Conservation (phyloP, 495 filamentous ascomycete species). For the Aspergillus affinis region DNA sequence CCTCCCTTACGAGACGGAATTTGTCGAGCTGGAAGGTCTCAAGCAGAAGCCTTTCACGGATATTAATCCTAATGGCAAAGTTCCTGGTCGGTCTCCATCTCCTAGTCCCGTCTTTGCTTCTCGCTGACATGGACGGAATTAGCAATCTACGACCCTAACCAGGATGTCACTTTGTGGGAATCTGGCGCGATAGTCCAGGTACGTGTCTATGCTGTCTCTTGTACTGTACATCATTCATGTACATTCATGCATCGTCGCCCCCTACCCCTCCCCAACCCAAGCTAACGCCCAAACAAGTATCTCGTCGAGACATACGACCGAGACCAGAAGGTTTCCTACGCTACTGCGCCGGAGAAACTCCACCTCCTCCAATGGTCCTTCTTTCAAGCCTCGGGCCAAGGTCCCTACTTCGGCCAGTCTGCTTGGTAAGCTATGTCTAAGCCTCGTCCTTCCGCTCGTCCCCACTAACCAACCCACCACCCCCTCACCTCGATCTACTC, state of each 20-base stretch:
- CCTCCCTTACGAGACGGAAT: constrained; percentile 46
- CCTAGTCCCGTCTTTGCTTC: too few species aligned
- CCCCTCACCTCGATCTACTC: too few species aligned
- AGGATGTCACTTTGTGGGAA: constrained; percentile 58
- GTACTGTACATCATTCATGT: too few species aligned
- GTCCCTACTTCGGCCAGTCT: constrained; percentile 56
- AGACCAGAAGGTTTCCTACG: constrained; percentile 50
- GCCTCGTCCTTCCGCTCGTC: constrained; percentile 42
- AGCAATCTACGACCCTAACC: constrained; percentile 59
- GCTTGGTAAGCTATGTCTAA: constrained; percentile 19
- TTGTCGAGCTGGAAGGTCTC: constrained; percentile 42
- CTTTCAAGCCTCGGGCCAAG: constrained; percentile 61
- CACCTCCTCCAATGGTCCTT: constrained; percentile 54
- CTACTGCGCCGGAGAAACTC: constrained; percentile 36
- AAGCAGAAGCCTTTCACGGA: constrained; percentile 50
- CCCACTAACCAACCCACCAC: constrained; percentile 3
- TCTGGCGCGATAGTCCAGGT: constrained; percentile 57
- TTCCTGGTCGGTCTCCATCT: constrained; percentile 13
- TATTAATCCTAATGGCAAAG: constrained; percentile 66
- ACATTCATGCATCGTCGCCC: too few species aligned
- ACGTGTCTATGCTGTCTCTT: too few species aligned
- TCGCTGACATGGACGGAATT: too few species aligned
- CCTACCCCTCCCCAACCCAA: too few species aligned
- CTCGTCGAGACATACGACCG: constrained; percentile 61
- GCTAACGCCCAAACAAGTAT: constrained; percentile 37